Evolutionary conservation across 257 asterid genomes (phyloP), one percentile per base, ranked within the genome.

Genomic region (Salvia rosmarinus): DNA sequence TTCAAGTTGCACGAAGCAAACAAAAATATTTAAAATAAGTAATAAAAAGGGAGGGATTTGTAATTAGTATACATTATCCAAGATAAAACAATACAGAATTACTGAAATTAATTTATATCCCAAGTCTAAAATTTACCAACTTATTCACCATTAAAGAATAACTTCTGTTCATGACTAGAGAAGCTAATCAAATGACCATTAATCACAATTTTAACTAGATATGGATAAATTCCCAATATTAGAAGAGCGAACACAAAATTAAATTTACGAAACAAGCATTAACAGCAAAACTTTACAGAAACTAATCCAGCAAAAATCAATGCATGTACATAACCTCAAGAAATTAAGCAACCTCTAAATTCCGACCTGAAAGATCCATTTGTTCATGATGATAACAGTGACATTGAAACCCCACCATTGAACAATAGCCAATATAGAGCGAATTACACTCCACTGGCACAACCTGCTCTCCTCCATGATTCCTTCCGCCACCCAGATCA

Each of bases 331-430:
- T 9, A 67, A 37, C 25, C 39, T 30, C 30, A 55, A 50, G 32
- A 17, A 17, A 68, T 12, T 13, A 21, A 35, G 57, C 50, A 7
- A 28, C 11, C 30, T 21, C 11, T 4, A 35, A 64, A 71, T 55
- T 20, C 59, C 43, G 44, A 88, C 95, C 92, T 86, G 95, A 78
- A 88, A 88, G 92, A 86, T 88, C 92, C 95, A 88, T 70, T 88
- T 88, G 84, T 88, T 88, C 82, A 84, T 81, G 80, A 88, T 88
- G 64, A 88, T 86, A 28, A 88, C 95, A 50, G 90, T 82, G 68
- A 88, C 92, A 76, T 86, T 88, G 77, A 88, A 88, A 37, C 81
- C 87, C 95, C 95, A 88, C 92, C 92, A 88, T 50, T 88, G 95
- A 58, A 86, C 10, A 39, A 88, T 86, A 46, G 95, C 92, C 63